These are phyloP conservation scores for Suillus subluteus DNA, from an alignment of 768 basidiomycete genomes.

Conservation along the genomic window DNA sequence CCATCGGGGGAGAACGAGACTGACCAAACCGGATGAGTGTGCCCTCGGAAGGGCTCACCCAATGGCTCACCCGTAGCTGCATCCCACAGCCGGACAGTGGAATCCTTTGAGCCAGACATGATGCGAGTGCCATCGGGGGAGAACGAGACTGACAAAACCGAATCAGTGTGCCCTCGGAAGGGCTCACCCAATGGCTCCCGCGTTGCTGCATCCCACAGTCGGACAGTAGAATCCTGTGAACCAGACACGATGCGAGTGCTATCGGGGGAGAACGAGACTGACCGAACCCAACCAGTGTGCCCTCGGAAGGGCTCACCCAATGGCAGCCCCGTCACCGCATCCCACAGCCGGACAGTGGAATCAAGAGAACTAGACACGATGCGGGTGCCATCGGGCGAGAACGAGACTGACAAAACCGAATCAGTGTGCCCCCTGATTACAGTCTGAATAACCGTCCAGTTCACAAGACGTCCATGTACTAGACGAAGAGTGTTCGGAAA, in stretches of 20 bases:
- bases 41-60: constrained; percentile 11
- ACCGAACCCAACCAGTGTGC: not conserved
- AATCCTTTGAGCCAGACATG: no score
- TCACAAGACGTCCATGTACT: constrained; percentile 1
- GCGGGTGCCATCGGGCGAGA: constrained; percentile 14
- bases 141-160: no score
- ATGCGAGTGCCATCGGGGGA: no score
- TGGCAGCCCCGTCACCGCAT: constrained; percentile 10
- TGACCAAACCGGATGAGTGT: constrained; percentile 10
- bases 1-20: constrained; percentile 19
- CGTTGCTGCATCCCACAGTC: constrained; percentile 24
- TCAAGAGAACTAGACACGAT: constrained; percentile 24
- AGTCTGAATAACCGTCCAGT: constrained; percentile 11
- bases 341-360: constrained; percentile 23
- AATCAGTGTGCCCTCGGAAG: constrained; percentile 9
- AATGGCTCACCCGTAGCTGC: not conserved
- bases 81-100: no score
- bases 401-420: not conserved
- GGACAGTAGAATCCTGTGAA: constrained; percentile 21
- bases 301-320: not conserved
- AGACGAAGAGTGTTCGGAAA: constrained; percentile 1
- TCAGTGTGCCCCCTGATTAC: constrained; percentile 6
- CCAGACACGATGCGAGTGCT: constrained; percentile 23
- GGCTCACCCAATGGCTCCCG: constrained; percentile 1
- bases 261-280: constrained; percentile 13